Conservation (phyloP, 345 rosid species). For the Crucihimalaya himalaica region DNA sequence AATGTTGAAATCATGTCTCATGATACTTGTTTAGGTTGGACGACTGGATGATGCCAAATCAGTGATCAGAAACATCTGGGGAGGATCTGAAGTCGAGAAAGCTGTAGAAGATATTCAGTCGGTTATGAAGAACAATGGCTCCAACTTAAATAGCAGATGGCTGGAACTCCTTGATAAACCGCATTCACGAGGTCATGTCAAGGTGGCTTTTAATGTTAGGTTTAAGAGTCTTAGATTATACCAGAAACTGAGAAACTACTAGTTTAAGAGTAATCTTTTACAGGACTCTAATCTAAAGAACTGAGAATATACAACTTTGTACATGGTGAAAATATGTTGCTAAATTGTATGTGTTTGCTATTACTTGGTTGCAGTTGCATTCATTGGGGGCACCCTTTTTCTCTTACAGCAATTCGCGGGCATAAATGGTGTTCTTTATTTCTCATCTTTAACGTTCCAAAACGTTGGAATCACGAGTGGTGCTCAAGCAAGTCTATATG, state of each 20-base stretch:
- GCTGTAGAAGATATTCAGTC: constrained; percentile 63
- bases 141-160: constrained; percentile 61
- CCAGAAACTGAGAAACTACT: not conserved
- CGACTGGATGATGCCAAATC: constrained; percentile 58
- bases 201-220: constrained; percentile 43
- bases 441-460: constrained; percentile 74
- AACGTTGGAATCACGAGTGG: constrained; percentile 65
- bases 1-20: constrained; percentile 25
- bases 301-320: not conserved
- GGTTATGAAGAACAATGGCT: constrained; percentile 55
- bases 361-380: constrained; percentile 58
- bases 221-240: not conserved
- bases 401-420: constrained; percentile 83
- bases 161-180: constrained; percentile 72
- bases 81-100: constrained; percentile 57
- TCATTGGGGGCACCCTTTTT: constrained; percentile 69
- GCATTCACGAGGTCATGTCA: constrained; percentile 71
- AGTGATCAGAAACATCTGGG: constrained; percentile 66
- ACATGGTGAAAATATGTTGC: not conserved
- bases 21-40: constrained; percentile 50
- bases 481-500: constrained; percentile 62
- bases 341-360: not conserved
- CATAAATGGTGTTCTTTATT: constrained; percentile 82
- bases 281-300: not conserved
- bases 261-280: not conserved